Conservation (phyloP, 176 grass and related monocot genomes). For the Paspalum vaginatum region DNA sequence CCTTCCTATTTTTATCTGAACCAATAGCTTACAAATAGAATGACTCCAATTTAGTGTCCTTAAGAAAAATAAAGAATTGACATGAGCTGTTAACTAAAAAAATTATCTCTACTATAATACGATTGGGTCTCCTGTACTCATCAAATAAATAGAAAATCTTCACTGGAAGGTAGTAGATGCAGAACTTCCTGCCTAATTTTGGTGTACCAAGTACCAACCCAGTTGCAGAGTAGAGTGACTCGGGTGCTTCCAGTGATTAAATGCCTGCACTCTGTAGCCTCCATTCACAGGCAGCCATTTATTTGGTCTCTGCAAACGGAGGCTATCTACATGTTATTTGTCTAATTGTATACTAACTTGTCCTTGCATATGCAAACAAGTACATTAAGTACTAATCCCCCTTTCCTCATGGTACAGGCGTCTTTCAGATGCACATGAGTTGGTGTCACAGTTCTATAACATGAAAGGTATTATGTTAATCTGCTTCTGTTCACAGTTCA, state of each 20-base stretch:
- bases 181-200: neutral
- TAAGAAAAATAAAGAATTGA: neutral
- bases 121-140: neutral
- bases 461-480: slow-evolving; percentile 31
- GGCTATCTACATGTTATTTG: neutral
- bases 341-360: neutral
- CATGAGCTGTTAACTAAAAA: neutral
- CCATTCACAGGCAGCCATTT: neutral
- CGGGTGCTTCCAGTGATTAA: neutral
- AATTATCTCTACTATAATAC: neutral
- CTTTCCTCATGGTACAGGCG: slow-evolving; percentile 19
- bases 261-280: no score
- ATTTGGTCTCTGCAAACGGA: neutral
- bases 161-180: neutral
- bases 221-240: neutral
- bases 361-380: neutral
- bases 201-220: neutral
- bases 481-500: neutral
- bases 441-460: slow-evolving; percentile 50
- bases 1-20: neutral
- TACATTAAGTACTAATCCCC: neutral
- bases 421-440: slow-evolving; percentile 44
- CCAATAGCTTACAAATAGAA: neutral
- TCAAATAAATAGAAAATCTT: neutral
- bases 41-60: neutral